These are phyloP conservation scores for Bretschneidera sinensis DNA, from an alignment of 345 rosid species.

Conservation along the genomic window DNA sequence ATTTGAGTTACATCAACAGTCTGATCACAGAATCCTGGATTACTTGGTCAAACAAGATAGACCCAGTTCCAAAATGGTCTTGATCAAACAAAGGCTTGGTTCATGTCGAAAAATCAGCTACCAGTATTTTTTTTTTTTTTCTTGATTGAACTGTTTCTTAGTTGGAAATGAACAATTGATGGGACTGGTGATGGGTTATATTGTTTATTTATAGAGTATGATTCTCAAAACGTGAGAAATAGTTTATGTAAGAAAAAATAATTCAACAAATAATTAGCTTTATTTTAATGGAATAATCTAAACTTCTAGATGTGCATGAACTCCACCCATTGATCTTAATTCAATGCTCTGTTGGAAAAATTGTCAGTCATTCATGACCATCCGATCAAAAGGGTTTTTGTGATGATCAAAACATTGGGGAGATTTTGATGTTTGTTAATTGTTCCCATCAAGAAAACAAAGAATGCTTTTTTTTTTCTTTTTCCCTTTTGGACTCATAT, in stretches of 20 bases:
- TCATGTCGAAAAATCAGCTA: neutral
- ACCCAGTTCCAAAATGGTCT: constrained; percentile 21
- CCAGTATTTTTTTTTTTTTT: too few relatives aligned
- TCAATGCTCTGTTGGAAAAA: too few relatives aligned
- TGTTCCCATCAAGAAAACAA: too few relatives aligned
- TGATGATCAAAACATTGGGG: too few relatives aligned
- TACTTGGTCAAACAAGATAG: constrained; percentile 13
- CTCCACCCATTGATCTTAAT: neutral
- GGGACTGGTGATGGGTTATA: neutral
- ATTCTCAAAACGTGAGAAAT: constrained; percentile 13
- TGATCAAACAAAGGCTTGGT: constrained; percentile 9
- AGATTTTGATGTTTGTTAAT: too few relatives aligned
- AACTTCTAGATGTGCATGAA: neutral
- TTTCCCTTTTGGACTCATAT: too few relatives aligned
- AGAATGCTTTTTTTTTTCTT: too few relatives aligned
- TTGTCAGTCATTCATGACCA: too few relatives aligned
- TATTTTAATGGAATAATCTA: constrained; percentile 3
- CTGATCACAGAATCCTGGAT: constrained; percentile 10
- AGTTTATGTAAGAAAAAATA: neutral
- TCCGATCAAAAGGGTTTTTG: too few relatives aligned
- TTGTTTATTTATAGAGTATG: too few relatives aligned
- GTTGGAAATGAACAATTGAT: constrained; percentile 20
- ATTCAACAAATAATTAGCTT: constrained; percentile 5
- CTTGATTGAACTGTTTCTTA: constrained; percentile 1
- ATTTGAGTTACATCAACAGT: constrained; percentile 4